Conservation (phyloP, 768 basidiomycete species). For the Hygrophorus pudorinus region DNA sequence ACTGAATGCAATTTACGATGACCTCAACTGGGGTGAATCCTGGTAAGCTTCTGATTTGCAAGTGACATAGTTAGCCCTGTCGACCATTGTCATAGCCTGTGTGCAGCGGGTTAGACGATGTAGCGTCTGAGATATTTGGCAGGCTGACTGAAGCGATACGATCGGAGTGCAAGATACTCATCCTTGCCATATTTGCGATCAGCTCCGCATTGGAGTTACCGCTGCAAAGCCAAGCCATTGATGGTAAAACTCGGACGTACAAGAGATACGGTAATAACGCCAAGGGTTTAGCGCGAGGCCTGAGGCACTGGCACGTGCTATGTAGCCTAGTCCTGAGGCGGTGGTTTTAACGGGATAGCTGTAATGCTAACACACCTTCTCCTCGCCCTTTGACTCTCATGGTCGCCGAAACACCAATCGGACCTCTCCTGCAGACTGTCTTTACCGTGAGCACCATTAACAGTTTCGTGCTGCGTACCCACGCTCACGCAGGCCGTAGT, state of each 20-base stretch:
- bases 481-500: conserved; percentile 32
- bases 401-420: conserved; percentile 21
- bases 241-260: neutral
- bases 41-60: conserved; percentile 49
- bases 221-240: conserved; percentile 78
- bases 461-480: neutral
- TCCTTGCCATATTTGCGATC: conserved; percentile 49
- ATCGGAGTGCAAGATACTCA: conserved; percentile 47
- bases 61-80: conserved; percentile 60
- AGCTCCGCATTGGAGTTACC: conserved; percentile 67
- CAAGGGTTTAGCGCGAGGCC: neutral
- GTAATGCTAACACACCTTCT: neutral
- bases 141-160: conserved; percentile 43
- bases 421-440: conserved; percentile 42
- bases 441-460: conserved; percentile 36
- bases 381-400: neutral
- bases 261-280: too few relatives aligned
- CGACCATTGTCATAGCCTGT: conserved; percentile 62
- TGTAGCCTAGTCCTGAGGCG: neutral
- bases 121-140: neutral
- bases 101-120: neutral
- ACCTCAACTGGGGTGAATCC: conserved; percentile 65
- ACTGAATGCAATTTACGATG: neutral
- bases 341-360: neutral
- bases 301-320: neutral